Evolutionary conservation across 352 stramenopile species (phyloP).

Genomic region (Globisporangium takayamanum): DNA sequence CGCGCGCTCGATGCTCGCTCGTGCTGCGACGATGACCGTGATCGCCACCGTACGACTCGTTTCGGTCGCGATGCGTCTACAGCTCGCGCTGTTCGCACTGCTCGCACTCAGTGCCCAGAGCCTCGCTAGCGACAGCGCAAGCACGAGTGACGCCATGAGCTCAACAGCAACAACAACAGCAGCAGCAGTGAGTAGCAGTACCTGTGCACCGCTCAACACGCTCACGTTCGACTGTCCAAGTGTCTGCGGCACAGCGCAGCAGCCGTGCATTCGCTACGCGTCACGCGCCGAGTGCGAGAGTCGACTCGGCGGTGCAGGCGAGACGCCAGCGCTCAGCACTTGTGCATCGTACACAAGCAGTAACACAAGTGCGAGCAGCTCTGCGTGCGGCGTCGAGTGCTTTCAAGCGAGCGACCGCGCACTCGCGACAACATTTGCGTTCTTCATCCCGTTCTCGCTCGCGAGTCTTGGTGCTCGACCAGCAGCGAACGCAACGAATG

Average conservation of each 20-base stretch:
- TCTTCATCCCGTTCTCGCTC: constrained; percentile 14
- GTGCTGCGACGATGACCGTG: too few relatives aligned
- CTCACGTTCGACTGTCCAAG: constrained; percentile 11
- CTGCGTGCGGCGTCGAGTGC: constrained; percentile 10
- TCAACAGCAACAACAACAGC: too few relatives aligned
- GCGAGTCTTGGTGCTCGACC: constrained; percentile 2
- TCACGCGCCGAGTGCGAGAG: constrained; percentile 3
- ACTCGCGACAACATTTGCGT: neutral
- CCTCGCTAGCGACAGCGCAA: neutral
- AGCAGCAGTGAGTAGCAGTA: too few relatives aligned
- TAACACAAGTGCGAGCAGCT: neutral
- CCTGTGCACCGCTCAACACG: constrained; percentile 9
- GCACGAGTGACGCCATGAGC: neutral
- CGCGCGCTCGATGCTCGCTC: too few relatives aligned
- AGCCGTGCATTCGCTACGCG: constrained; percentile 11
- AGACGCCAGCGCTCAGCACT: constrained; percentile 5
- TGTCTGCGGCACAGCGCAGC: neutral
- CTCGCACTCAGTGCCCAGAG: too few relatives aligned
- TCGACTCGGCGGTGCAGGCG: neutral
- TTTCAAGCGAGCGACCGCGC: constrained; percentile 9
- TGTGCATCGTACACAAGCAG: constrained; percentile 1
- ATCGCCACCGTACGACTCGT: too few relatives aligned
- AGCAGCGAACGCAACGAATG: constrained; percentile 7
- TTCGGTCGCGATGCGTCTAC: too few relatives aligned
- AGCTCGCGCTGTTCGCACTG: too few relatives aligned